Conservation (phyloP, 306 rosid species). For the Quercus robur region DNA sequence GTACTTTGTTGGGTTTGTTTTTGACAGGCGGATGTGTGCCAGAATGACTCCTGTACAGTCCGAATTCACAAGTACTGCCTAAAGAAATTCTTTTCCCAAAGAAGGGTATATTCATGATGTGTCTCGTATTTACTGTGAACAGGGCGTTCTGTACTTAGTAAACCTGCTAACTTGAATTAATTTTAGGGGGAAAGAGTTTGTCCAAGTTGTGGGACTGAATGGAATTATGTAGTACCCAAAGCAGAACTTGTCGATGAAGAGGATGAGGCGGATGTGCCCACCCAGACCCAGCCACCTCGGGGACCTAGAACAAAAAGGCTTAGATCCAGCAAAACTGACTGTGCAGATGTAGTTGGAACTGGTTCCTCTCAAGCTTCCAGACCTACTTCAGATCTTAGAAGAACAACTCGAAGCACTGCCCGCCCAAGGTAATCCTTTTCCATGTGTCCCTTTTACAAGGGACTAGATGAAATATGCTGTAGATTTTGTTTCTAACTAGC, state of each 20-base stretch:
- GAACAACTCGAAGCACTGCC: conserved; percentile 34
- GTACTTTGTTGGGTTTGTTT: conserved; percentile 15
- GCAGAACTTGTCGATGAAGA: conserved; percentile 39
- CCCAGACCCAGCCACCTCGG: conserved; percentile 35
- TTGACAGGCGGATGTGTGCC: conserved; percentile 72
- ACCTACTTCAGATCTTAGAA: conserved; percentile 23
- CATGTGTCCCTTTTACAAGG: background rate
- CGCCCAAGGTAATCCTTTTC: background rate
- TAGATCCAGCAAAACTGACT: conserved; percentile 11
- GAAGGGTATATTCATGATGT: conserved; percentile 46
- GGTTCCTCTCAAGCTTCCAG: conserved; percentile 23
- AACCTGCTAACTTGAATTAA: conserved; percentile 1
- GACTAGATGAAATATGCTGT: background rate
- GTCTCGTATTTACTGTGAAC: background rate
- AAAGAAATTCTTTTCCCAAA: conserved; percentile 53
- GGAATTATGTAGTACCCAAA: conserved; percentile 49
- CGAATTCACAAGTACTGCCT: conserved; percentile 79
- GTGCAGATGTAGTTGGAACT: conserved; percentile 38
- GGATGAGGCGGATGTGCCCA: conserved; percentile 21
- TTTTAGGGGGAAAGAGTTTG: conserved; percentile 58
- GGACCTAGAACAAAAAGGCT: conserved; percentile 41
- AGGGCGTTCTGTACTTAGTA: background rate
- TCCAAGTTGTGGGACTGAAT: conserved; percentile 61
- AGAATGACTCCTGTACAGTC: conserved; percentile 58
- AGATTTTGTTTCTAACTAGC: background rate